Conservation (phyloP, 2,329 filamentous ascomycete genomes). For the Amauroascus niger region DNA sequence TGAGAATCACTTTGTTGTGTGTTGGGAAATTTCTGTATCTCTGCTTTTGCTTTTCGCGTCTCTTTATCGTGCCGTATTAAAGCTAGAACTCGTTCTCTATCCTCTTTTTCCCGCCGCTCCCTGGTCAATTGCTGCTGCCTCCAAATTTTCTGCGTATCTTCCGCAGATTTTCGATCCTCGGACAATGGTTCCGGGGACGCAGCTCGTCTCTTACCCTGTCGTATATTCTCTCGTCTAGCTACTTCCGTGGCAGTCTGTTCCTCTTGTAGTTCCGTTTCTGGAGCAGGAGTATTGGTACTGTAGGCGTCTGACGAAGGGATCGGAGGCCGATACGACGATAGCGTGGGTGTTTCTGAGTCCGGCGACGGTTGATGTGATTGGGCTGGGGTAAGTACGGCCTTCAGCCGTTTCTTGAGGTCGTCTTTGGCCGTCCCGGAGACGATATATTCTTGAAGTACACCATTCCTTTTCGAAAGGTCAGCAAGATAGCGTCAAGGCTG, state of each 20-base stretch:
- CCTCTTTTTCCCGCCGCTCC: constrained; percentile 56
- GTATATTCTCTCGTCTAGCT: constrained; percentile 22
- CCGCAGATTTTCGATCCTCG: constrained; percentile 20
- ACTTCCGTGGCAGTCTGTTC: constrained; percentile 13
- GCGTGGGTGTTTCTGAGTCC: constrained; percentile 1
- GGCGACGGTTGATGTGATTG: constrained; percentile 1
- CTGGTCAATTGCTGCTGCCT: constrained; percentile 50
- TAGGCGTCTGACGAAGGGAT: constrained; percentile 9
- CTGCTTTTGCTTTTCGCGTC: constrained; percentile 51
- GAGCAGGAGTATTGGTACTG: background rate
- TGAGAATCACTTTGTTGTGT: background rate
- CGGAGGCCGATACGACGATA: constrained; percentile 1
- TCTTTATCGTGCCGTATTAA: constrained; percentile 68
- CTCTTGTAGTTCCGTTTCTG: constrained; percentile 12
- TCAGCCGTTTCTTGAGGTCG: constrained; percentile 54
- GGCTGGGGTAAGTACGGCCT: constrained; percentile 30
- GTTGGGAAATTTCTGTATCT: constrained; percentile 38
- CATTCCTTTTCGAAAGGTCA: constrained; percentile 49
- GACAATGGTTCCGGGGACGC: background rate
- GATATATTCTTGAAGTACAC: constrained; percentile 67
- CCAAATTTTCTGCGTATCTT: constrained; percentile 41
- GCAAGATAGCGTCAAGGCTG: constrained; percentile 5
- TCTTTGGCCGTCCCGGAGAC: constrained; percentile 53
- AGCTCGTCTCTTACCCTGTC: constrained; percentile 18
- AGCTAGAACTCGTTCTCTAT: constrained; percentile 61